A percentile compares a stretch with the other conserved stretches of the same genome.
Conservation (phyloP, 2,329 filamentous ascomycete genomes). For the Chrysosphaeria jannelii region DNA sequence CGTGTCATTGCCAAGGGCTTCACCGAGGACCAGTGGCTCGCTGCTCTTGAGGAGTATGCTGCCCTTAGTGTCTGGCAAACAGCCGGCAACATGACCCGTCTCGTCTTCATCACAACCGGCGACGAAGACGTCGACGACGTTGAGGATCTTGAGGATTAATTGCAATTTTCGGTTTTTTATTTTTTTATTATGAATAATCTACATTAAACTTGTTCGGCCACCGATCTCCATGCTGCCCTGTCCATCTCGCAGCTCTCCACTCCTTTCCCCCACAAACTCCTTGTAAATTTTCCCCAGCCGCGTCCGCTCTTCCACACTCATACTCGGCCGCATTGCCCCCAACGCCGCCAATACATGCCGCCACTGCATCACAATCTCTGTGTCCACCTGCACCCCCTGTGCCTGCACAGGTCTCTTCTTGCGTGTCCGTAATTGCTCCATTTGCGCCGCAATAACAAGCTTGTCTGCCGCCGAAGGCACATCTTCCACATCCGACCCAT, state of each 20-base stretch:
- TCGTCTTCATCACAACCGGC: slow-evolving; percentile 36
- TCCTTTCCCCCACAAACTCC: slow-evolving; percentile 78
- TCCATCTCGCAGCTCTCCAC: slow-evolving; percentile 83
- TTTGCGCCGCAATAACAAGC: slow-evolving; percentile 2
- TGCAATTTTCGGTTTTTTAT: slow-evolving; percentile 1
- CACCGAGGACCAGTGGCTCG: slow-evolving; percentile 73
- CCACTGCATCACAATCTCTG: slow-evolving; percentile 63
- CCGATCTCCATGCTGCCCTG: slow-evolving; percentile 81
- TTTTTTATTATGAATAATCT: too few relatives aligned
- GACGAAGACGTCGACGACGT: slow-evolving; percentile 18
- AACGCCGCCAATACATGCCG: slow-evolving; percentile 55
- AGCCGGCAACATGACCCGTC: slow-evolving; percentile 33
- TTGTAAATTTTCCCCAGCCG: slow-evolving; percentile 56
- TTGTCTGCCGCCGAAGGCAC: slow-evolving; percentile 3
- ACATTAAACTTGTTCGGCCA: slow-evolving; percentile 84
- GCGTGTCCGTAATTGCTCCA: slow-evolving; percentile 20
- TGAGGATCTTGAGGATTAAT: slow-evolving; percentile 11
- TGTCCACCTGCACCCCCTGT: too few relatives aligned
- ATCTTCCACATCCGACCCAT: slow-evolving; percentile 21
- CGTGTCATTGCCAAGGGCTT: slow-evolving; percentile 88
- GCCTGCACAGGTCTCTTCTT: too few relatives aligned
- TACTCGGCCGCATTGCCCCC: slow-evolving; percentile 49
- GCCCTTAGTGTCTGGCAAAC: slow-evolving; percentile 68
- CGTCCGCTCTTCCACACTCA: slow-evolving; percentile 45
- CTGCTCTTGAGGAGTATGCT: slow-evolving; percentile 70